Percentiles rank a stretch among this genome's conserved stretches.
Evolutionary conservation across 495 filamentous ascomycete genomes (phyloP).

Genomic region (Hyphodiscus hymeniophilus): DNA sequence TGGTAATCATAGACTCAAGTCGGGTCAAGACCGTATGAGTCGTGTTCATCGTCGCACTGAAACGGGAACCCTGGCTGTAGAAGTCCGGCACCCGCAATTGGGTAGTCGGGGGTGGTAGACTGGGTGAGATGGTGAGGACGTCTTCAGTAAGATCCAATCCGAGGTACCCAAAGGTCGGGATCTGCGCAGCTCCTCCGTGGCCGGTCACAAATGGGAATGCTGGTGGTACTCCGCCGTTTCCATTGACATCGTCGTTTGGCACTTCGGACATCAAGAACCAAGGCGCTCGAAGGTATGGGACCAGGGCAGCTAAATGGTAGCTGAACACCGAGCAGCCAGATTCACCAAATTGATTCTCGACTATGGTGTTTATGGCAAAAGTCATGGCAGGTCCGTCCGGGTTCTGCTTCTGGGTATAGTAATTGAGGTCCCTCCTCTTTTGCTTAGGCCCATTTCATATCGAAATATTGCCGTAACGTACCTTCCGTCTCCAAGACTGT

Average conservation of each 20-base stretch:
- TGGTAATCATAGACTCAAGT: constrained; percentile 30
- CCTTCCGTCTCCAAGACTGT: too few relatives aligned
- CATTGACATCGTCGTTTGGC: constrained; percentile 50
- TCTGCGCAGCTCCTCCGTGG: constrained; percentile 42
- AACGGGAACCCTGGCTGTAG: constrained; percentile 57
- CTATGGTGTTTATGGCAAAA: constrained; percentile 43
- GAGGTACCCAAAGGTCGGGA: constrained; percentile 43
- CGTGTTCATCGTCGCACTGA: constrained; percentile 51
- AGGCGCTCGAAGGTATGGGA: constrained; percentile 45
- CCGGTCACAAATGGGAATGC: constrained; percentile 52
- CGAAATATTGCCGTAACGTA: too few relatives aligned
- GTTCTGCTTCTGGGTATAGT: constrained; percentile 46
- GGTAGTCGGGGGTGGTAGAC: constrained; percentile 41
- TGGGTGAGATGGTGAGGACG: constrained; percentile 41
- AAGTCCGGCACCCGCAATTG: constrained; percentile 54
- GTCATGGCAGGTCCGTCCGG: constrained; percentile 51
- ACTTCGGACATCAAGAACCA: constrained; percentile 60
- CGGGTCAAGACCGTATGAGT: constrained; percentile 57
- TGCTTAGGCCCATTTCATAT: too few relatives aligned
- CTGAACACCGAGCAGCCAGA: constrained; percentile 45
- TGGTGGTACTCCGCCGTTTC: constrained; percentile 52
- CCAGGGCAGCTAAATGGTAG: constrained; percentile 35
- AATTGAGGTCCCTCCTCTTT: constrained; percentile 41
- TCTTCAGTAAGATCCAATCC: constrained; percentile 37
- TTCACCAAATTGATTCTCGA: constrained; percentile 38